Base-by-base conservation (phyloP, 2,329 filamentous ascomycete genomes). In the Stemphylium vesicarium region DNA sequence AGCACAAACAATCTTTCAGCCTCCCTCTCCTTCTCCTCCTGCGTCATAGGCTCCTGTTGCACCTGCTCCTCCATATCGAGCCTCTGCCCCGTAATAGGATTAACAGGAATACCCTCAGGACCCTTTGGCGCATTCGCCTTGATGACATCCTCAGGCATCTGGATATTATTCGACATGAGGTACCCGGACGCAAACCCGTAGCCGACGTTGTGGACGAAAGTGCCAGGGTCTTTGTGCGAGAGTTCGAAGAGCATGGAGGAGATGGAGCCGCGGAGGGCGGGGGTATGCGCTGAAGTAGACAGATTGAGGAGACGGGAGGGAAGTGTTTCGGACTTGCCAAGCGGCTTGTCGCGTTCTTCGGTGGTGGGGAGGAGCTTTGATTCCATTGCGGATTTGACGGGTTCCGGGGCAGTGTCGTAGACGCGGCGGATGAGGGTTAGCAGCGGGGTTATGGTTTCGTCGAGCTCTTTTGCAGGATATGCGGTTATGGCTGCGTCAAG, bases 101-200 rank as follows among this genome's bases (percentile, higher is more conserved):
- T 97, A 47, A 96, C 79, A 0, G 81, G 70, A 3, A 74, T 68
- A 20, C 53, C 75, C 65, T 62, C 68, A 24, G 44, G 46, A 2
- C 65, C 59, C 8, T 42, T 56, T 2, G 66, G 74, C 32, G 79
- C 80, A 66, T 79, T 82, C 6, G 82, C 80, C 63, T 88, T 83
- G 9, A 86, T 77, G 1, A 87, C 84, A 50, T 82, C 87, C 54
- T 87, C 82, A 0, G 92, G 91, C 18, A 96, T 81, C 0, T 88
- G 82, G 11, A 98, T 86, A 50, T 95, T 91, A 59, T 94, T 90
- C 59, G 90, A 88, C 78, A 93, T 88, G 13, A 99, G 79, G 71
- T 95, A 96, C 0, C 95, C 95, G 0, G 92, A 91, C 0, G 95
- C 95, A 69, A 91, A 96, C 0, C 95, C 95, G 71, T 96, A 99